Percentiles rank a stretch among this genome's conserved stretches.
Evolutionary conservation across 2,329 filamentous ascomycete species (phyloP).

Genomic region (Claviceps spartinae): DNA sequence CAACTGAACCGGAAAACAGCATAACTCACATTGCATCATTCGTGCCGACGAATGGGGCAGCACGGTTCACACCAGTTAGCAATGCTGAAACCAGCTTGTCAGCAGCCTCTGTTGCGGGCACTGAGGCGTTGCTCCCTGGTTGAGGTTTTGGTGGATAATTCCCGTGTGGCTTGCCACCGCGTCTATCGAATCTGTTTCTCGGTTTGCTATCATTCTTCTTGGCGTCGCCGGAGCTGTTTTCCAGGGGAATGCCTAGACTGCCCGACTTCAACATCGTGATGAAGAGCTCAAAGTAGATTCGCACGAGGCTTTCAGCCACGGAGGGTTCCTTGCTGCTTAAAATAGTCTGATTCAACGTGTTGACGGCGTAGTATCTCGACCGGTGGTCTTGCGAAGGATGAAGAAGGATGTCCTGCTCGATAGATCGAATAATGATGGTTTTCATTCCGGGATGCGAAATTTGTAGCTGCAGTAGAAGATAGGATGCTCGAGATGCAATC

Average conservation of each 20-base stretch:
- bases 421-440: slow-evolving; percentile 63
- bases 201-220: slow-evolving; percentile 9
- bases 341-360: slow-evolving; percentile 94
- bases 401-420: slow-evolving; percentile 81
- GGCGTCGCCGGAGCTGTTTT: slow-evolving; percentile 28
- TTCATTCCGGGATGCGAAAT: slow-evolving; percentile 91
- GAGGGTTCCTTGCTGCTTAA: slow-evolving; percentile 71
- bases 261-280: slow-evolving; percentile 60
- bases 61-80: slow-evolving; percentile 87
- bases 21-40: slow-evolving; percentile 55
- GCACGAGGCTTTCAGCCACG: slow-evolving; percentile 66
- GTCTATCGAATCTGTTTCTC: slow-evolving; percentile 12
- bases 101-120: slow-evolving; percentile 51
- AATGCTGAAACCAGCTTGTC: slow-evolving; percentile 91
- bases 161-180: slow-evolving; percentile 10
- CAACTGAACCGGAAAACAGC: neutral
- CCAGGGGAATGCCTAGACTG: slow-evolving; percentile 23
- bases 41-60: slow-evolving; percentile 79
- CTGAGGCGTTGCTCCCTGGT: slow-evolving; percentile 17
- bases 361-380: slow-evolving; percentile 90
- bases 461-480: slow-evolving; percentile 83
- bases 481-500: slow-evolving; percentile 85
- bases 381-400: slow-evolving; percentile 76
- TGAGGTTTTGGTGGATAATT: neutral
- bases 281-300: slow-evolving; percentile 89